phyloP scores from a whole-genome alignment of 257 asterid genomes.

The Oldenlandia corymbosa region DNA sequence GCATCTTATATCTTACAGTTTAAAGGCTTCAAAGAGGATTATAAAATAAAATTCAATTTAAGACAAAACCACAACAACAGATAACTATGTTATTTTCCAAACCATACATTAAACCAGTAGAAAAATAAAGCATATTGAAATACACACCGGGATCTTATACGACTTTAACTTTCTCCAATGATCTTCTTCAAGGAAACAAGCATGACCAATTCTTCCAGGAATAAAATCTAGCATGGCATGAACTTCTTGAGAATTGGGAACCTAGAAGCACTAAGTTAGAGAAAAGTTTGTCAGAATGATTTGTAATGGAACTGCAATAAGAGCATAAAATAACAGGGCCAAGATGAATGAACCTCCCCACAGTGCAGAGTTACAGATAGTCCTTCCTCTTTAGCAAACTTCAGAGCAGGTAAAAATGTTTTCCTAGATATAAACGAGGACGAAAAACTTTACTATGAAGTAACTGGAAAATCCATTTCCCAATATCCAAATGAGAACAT shows the following conservation, averaged over 20 bases:
- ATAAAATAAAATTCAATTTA: neutral
- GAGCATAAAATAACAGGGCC: constrained; percentile 16
- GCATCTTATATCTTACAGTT: neutral
- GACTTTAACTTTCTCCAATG: constrained; percentile 55
- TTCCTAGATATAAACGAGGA: constrained; percentile 34
- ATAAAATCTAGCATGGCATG: constrained; percentile 73
- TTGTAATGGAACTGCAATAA: constrained; percentile 1
- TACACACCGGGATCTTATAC: constrained; percentile 61
- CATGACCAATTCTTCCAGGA: constrained; percentile 91
- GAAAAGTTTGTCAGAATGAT: constrained; percentile 28
- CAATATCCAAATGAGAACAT: too few relatives aligned
- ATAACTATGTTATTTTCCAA: neutral
- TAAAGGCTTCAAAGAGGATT: neutral
- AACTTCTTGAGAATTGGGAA: constrained; percentile 74
- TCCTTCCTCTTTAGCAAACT: constrained; percentile 76
- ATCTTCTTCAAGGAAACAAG: constrained; percentile 76
- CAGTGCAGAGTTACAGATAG: constrained; percentile 79
- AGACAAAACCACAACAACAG: neutral
- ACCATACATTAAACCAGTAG: neutral
- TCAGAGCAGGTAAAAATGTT: constrained; percentile 77
- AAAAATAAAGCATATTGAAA: constrained; percentile 14
- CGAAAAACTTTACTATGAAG: too few relatives aligned
- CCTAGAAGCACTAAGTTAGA: constrained; percentile 70
- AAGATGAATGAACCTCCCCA: constrained; percentile 78
- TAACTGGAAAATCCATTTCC: neutral